phyloP scores from a whole-genome alignment of 768 basidiomycete species.

The Lactifluus rugatus region DNA sequence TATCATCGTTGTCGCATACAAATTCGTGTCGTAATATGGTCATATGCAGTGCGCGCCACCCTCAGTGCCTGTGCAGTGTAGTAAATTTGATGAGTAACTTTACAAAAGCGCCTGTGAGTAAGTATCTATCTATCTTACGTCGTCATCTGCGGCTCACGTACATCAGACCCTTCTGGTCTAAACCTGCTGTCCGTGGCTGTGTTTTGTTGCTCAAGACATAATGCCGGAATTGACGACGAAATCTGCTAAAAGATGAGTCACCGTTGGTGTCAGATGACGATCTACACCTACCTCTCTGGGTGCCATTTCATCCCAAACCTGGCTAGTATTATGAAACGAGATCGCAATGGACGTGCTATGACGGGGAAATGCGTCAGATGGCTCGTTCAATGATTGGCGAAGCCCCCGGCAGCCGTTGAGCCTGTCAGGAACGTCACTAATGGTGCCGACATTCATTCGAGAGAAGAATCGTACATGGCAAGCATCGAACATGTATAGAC shows the following conservation, averaged over 20 bases:
- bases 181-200: neutral
- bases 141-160: neutral
- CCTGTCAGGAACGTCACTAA: neutral
- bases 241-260: neutral
- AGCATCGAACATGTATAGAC: conserved; percentile 15
- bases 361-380: neutral
- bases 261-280: neutral
- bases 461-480: neutral
- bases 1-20: no score
- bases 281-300: neutral
- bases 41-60: no score
- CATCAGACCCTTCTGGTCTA: neutral
- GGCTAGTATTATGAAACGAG: neutral
- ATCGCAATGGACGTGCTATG: neutral
- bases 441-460: neutral
- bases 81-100: no score
- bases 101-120: no score
- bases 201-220: neutral
- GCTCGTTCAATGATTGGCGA: neutral
- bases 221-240: neutral
- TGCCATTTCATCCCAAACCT: neutral
- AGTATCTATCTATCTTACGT: neutral
- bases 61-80: no score
- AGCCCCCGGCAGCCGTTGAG: conserved; percentile 4
- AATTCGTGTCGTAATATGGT: no score